Conservation (phyloP, 2,329 filamentous ascomycete genomes). For the Ramularia collo-cygni region DNA sequence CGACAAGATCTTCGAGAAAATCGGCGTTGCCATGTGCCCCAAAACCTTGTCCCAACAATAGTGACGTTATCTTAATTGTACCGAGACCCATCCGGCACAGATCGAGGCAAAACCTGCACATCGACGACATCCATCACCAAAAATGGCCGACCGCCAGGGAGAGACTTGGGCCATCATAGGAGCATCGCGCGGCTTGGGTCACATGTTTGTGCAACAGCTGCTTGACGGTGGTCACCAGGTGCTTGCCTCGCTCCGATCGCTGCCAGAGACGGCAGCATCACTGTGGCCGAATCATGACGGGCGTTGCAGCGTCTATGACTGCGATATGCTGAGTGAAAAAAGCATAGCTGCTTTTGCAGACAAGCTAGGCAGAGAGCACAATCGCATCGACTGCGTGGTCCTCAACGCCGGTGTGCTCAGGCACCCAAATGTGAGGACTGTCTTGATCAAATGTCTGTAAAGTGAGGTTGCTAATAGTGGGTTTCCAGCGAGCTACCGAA, state of each 20-base stretch:
- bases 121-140: too few species aligned
- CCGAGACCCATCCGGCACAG: too few species aligned
- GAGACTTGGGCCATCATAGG: slow-evolving; percentile 44
- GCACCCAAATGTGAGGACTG: slow-evolving; percentile 49
- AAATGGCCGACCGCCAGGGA: neutral
- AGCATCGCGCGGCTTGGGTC: slow-evolving; percentile 43
- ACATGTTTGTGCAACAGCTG: slow-evolving; percentile 48
- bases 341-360: slow-evolving; percentile 39
- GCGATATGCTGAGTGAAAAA: slow-evolving; percentile 47
- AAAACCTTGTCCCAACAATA: too few species aligned
- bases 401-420: slow-evolving; percentile 51
- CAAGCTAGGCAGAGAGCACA: neutral
- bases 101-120: too few species aligned
- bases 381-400: slow-evolving; percentile 47
- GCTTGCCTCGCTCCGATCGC: slow-evolving; percentile 46
- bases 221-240: slow-evolving; percentile 42
- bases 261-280: slow-evolving; percentile 4
- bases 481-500: slow-evolving; percentile 44
- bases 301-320: slow-evolving; percentile 24
- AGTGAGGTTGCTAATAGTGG: too few species aligned
- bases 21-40: too few species aligned
- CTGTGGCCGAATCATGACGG: slow-evolving; percentile 10
- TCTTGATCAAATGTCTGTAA: neutral
- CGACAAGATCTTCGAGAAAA: too few species aligned
- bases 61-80: too few species aligned